Evolutionary conservation across 2,329 filamentous ascomycete genomes (phyloP).

Genomic region (Colletotrichum navitas): DNA sequence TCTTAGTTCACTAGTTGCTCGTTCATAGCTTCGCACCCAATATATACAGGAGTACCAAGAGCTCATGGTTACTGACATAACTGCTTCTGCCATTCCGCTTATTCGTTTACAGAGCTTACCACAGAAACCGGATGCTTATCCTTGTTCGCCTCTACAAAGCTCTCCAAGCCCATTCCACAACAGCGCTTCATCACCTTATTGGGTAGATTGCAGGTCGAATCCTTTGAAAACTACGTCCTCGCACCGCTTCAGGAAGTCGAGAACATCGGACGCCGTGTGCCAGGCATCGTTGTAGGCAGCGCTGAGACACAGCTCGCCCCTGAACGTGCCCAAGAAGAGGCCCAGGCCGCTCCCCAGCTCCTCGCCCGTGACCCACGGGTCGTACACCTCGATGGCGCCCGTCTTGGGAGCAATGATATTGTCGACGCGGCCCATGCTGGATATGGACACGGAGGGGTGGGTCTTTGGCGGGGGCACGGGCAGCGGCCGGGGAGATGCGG

Average conservation of each 20-base stretch:
- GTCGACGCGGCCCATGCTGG: constrained; percentile 54
- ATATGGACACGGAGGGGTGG: constrained; percentile 49
- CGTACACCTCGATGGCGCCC: constrained; percentile 47
- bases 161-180: not conserved
- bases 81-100: too few species aligned
- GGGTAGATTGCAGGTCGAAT: not conserved
- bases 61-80: not conserved
- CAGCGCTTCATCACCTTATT: not conserved
- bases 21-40: rapidly evolving
- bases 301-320: constrained; percentile 53
- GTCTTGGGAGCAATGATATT: constrained; percentile 47
- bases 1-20: not conserved
- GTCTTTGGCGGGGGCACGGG: constrained; percentile 47
- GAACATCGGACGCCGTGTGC: constrained; percentile 48
- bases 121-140: too few species aligned
- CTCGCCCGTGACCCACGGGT: constrained; percentile 61
- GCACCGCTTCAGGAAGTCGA: constrained; percentile 45
- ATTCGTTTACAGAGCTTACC: too few species aligned
- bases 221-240: constrained; percentile 23
- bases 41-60: not conserved
- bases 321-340: constrained; percentile 57
- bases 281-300: constrained; percentile 59
- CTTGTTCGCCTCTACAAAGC: not conserved
- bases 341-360: constrained; percentile 55
- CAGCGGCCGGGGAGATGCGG: constrained; percentile 4